These are phyloP conservation scores for Trebouxia sp. DNA, from an alignment of 139 green algal genomes.

Conservation along the genomic window DNA sequence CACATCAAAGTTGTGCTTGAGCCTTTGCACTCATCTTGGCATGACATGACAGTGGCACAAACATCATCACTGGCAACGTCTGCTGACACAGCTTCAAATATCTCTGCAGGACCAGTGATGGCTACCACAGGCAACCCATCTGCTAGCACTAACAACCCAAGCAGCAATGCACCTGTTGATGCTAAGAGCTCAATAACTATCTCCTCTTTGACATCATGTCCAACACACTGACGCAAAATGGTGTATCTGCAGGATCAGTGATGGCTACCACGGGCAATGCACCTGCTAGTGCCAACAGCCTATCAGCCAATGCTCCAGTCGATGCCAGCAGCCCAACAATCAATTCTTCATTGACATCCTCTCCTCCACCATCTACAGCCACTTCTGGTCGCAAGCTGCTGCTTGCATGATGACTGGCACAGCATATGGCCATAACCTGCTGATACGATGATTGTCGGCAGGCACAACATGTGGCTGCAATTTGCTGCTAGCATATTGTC, in stretches of 20 bases:
- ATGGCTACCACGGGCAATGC: not conserved
- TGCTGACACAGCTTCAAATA: not conserved
- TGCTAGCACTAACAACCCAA: not conserved
- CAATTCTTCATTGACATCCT: too few species aligned
- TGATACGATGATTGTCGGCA: too few species aligned
- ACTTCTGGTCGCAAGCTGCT: slow-evolving; percentile 10
- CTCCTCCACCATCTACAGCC: not conserved
- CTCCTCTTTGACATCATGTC: too few species aligned
- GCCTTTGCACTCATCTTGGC: too few species aligned
- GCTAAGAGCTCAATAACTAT: too few species aligned
- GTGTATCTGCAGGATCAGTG: not conserved
- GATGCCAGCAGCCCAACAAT: not conserved
- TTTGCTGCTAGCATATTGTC: not conserved
- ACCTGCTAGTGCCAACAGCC: too few species aligned
- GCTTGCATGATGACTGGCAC: not conserved
- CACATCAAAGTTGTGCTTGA: too few species aligned
- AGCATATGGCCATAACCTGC: not conserved
- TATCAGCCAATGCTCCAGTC: too few species aligned
- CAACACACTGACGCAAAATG: too few species aligned
- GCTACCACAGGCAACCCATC: not conserved
- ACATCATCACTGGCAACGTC: too few species aligned
- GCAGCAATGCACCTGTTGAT: not conserved
- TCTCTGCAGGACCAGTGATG: not conserved
- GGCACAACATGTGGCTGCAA: not conserved
- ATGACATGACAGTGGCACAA: too few species aligned